Conservation (phyloP, 257 asterid species). For the Nicotiana obtusifolia region DNA sequence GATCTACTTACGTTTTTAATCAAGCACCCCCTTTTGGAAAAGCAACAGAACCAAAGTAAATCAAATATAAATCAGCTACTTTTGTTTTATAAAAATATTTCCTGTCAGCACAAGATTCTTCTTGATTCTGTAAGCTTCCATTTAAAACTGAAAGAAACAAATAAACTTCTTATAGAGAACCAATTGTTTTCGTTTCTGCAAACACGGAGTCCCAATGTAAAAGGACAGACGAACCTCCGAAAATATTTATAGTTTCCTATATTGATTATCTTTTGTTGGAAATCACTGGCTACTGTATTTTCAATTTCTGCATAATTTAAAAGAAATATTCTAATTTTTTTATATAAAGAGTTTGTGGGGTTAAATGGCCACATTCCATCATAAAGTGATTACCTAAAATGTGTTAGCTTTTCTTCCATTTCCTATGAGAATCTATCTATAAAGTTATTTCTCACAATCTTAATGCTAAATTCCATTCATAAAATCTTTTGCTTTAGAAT, state of each 20-base stretch:
- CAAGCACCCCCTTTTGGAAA: background rate
- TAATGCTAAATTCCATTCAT: background rate
- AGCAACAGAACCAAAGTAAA: background rate
- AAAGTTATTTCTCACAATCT: background rate
- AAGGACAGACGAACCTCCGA: background rate
- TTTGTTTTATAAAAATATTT: background rate
- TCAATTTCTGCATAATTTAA: background rate
- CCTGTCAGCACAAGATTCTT: background rate
- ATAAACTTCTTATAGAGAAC: background rate
- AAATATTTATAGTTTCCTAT: background rate
- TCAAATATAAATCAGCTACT: background rate
- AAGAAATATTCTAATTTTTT: background rate
- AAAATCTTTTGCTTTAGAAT: background rate
- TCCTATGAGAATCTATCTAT: constrained; percentile 7
- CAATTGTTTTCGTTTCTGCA: background rate
- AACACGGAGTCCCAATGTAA: background rate
- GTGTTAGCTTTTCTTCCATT: constrained; percentile 4
- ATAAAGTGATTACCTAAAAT: constrained; percentile 1
- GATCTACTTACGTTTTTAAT: background rate
- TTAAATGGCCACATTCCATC: background rate
- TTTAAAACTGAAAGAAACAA: background rate
- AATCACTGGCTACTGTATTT: background rate
- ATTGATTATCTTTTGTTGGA: background rate
- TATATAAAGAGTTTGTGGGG: background rate
- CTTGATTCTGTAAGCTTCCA: background rate